Evolutionary conservation across 768 basidiomycete genomes (phyloP), one percentile per base, ranked within the genome.

Genomic region (Pseudohyphozyma bogoriensis): DNA sequence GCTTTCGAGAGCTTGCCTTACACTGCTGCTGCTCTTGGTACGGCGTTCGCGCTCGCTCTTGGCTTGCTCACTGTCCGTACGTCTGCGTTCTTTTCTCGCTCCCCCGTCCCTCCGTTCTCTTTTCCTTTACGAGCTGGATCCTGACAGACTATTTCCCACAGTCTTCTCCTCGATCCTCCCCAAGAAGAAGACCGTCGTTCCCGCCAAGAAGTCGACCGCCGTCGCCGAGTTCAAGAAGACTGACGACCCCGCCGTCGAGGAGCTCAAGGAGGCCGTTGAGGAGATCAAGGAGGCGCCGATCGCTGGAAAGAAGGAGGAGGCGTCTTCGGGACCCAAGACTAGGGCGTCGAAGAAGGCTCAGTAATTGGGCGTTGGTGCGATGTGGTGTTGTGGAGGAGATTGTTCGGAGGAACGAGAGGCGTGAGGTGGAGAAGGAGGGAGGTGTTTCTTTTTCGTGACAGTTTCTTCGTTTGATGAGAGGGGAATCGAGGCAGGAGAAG

Each of bases 1-100:
- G 92, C 95, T 44, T 80, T 96, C 80, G 87, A 85, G 79, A 78
- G 85, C 40, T 83, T 91, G 72, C 91, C 92, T 50, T 85, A 91
- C 76, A 87, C 87, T 54, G 89, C 84, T 68, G 85, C 79, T 49
- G 87, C 83, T 63, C 79, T 96, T 66, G 67, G 54, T 9, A 78
- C 78, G 61, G 85, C 82, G 64, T 83, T 82, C 51, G 79, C 93
- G 69, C 88, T 87, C 44, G 73, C 95, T 66, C 81, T 95, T 71
- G 86, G 86, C 51, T 84, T 95, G 83, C 73, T 97, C 65, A 87
- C 84, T 12, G 56, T 68, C 49, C 44, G 64, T 66, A 40, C 44
- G 64, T 67, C 35, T 7, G n/a, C n/a, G n/a, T n/a, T n/a, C n/a
- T n/a, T n/a, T n/a, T n/a, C n/a, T n/a, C n/a, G n/a, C n/a, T n/a